Conservation (phyloP, 2,329 filamentous ascomycete species). For the Clonostachys sp. region DNA sequence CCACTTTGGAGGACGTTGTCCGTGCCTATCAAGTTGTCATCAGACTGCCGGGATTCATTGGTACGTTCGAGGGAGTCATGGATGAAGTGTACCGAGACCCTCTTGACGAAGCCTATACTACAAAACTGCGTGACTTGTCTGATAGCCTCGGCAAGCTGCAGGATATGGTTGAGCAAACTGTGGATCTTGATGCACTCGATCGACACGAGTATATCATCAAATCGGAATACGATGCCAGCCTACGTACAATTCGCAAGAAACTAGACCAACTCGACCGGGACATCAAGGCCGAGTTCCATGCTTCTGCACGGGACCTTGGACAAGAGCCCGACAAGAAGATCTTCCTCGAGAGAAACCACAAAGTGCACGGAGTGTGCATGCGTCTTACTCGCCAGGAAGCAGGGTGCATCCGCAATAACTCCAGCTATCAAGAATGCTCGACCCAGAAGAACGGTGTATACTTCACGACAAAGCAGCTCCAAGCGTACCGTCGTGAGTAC, state of each 20-base stretch:
- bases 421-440: conserved; percentile 86
- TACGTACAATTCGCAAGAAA: conserved; percentile 85
- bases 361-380: conserved; percentile 95
- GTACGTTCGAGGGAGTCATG: conserved; percentile 87
- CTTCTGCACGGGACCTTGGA: conserved; percentile 73
- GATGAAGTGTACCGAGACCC: conserved; percentile 89
- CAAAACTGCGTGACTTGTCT: conserved; percentile 71
- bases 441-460: conserved; percentile 99
- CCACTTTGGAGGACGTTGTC: conserved; percentile 92
- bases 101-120: conserved; percentile 81
- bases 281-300: conserved; percentile 77
- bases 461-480: conserved; percentile 84
- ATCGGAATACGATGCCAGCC: conserved; percentile 88
- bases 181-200: conserved; percentile 91
- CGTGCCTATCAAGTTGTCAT: conserved; percentile 93
- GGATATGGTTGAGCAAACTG: conserved; percentile 98
- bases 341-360: conserved; percentile 87
- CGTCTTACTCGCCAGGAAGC: conserved; percentile 87
- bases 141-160: conserved; percentile 80
- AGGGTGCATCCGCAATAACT: conserved; percentile 87
- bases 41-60: conserved; percentile 83
- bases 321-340: conserved; percentile 98
- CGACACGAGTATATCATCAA: conserved; percentile 99
- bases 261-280: conserved; percentile 78
- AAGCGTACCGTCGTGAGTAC: conserved; percentile 79